Conservation (phyloP, 2,329 filamentous ascomycete genomes). For the Talaromyces islandicus region DNA sequence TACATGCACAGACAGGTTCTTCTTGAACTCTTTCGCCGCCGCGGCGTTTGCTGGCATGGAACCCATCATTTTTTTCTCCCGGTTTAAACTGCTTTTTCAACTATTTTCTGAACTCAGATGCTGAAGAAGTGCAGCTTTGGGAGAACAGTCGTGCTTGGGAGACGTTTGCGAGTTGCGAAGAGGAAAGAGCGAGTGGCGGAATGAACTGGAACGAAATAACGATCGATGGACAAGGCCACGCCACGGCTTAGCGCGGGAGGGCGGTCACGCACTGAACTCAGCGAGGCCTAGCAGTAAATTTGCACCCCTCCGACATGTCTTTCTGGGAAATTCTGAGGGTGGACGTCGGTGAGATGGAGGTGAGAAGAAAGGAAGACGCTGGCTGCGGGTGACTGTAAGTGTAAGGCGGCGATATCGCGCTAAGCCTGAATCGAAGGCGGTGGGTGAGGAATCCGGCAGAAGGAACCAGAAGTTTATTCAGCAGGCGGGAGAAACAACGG, state of each 20-base stretch:
- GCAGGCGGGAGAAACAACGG: not conserved
- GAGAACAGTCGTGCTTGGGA: not conserved
- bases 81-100: too few species aligned
- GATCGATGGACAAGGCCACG: constrained; percentile 9
- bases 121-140: not conserved
- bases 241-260: constrained; percentile 11
- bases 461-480: not conserved
- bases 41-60: constrained; percentile 32
- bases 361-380: not conserved
- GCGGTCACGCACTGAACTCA: constrained; percentile 13
- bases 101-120: too few species aligned
- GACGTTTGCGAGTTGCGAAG: not conserved
- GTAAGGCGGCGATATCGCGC: not conserved
- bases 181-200: constrained; percentile 4
- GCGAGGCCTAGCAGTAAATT: constrained; percentile 8
- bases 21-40: constrained; percentile 53
- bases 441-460: not conserved
- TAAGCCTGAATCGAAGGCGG: not conserved
- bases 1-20: constrained; percentile 80
- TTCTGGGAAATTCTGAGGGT: constrained; percentile 5
- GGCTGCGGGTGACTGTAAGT: not conserved
- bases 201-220: not conserved
- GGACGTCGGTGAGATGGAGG: constrained; percentile 1
- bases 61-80: constrained; percentile 3
- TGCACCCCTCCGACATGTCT: constrained; percentile 12